Percentiles rank a stretch among this genome's conserved stretches.
Evolutionary conservation across 441 rosid species (phyloP).

Genomic region (Pelargonium myrrhifolium): DNA sequence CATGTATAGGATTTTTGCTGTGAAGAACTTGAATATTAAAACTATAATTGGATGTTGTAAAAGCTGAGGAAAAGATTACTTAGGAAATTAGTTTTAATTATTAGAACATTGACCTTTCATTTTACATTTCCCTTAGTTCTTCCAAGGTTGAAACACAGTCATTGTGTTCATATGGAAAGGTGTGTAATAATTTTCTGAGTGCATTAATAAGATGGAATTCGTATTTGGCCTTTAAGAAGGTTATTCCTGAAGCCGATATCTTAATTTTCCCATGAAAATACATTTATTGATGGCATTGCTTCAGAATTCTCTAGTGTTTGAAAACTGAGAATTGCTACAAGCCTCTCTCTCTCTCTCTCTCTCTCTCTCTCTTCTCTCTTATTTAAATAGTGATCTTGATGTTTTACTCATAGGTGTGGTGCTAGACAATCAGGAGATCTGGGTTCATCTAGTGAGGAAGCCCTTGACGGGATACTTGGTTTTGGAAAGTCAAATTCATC

Average conservation of each 20-base stretch:
- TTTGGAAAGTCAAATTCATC: conserved; percentile 94
- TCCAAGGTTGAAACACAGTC: not conserved
- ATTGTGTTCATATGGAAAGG: not conserved
- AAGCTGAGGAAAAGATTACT: not conserved
- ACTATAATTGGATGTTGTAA: not conserved
- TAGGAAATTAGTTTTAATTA: not conserved
- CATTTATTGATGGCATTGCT: not conserved
- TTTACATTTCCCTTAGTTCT: not conserved
- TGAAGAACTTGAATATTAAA: not conserved
- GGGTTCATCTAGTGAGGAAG: conserved; percentile 65
- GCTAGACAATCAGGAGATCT: conserved; percentile 80
- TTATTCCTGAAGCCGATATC: not conserved
- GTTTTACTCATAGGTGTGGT: conserved; percentile 60
- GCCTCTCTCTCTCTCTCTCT: too few species aligned
- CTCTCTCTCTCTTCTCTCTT: not conserved
- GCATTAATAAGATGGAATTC: not conserved
- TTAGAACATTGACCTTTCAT: not conserved
- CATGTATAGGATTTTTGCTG: not conserved
- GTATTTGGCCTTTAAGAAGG: not conserved
- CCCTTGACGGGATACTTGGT: conserved; percentile 96
- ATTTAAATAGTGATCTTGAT: not conserved
- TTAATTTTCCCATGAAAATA: not conserved
- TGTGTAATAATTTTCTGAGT: not conserved
- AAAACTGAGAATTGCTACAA: too few species aligned
- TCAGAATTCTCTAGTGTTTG: not conserved